Conservation (phyloP, 2,329 filamentous ascomycete species). For the Albophoma yamanashiensis region DNA sequence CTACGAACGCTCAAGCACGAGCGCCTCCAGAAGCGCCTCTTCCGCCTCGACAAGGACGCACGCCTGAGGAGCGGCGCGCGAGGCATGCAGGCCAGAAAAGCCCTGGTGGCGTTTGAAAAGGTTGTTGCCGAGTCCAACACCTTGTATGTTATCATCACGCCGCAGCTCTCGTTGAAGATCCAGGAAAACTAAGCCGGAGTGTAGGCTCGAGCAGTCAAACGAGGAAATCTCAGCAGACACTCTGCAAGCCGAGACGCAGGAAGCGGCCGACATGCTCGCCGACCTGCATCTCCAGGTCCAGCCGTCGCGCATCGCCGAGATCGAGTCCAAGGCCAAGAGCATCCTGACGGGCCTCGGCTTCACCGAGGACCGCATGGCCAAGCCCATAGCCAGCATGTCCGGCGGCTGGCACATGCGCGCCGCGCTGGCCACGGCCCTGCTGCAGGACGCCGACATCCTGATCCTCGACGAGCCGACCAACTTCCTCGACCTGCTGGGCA, state of each 20-base stretch:
- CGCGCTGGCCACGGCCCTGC: conserved; percentile 52
- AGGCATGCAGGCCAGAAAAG: conserved; percentile 66
- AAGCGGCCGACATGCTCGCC: conserved; percentile 57
- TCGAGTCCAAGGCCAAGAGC: conserved; percentile 54
- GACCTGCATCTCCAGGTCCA: conserved; percentile 60
- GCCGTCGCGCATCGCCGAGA: conserved; percentile 48
- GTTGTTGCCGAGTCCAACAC: conserved; percentile 46
- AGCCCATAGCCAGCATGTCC: conserved; percentile 54
- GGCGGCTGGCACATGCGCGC: conserved; percentile 70
- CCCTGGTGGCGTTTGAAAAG: conserved; percentile 58
- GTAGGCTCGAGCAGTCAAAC: conserved; percentile 37
- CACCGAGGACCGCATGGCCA: conserved; percentile 47
- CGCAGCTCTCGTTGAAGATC: too few species aligned
- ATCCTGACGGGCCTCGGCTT: conserved; percentile 65
- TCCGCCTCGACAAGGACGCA: conserved; percentile 63
- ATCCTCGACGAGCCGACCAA: conserved; percentile 84
- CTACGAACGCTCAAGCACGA: conserved; percentile 53
- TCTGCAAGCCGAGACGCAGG: conserved; percentile 55
- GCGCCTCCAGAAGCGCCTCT: conserved; percentile 51
- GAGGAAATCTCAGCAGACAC: conserved; percentile 44
- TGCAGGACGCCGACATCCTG: conserved; percentile 65
- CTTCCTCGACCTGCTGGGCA: conserved; percentile 71
- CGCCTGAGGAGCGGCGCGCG: conserved; percentile 63
- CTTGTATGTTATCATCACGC: conserved; percentile 27
- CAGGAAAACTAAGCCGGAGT: not conserved